A percentile compares a stretch with the other conserved stretches of the same genome.
phyloP scores from a whole-genome alignment of 148 eudicot genomes.

The Diospyros lotus region DNA sequence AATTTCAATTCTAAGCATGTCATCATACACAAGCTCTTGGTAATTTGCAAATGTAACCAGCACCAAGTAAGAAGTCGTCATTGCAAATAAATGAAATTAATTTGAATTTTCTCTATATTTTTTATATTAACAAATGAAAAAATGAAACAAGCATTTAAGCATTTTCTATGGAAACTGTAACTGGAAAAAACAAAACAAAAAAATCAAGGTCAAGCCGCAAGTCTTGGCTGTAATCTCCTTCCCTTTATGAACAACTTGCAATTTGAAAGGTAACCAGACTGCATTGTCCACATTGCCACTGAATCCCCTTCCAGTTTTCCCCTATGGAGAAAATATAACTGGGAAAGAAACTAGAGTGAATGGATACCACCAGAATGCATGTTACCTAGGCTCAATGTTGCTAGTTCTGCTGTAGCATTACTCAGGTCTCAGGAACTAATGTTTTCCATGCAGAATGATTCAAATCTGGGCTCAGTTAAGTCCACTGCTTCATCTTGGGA shows the following conservation, averaged over 20 bases:
- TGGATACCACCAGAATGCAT: background rate
- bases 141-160: background rate
- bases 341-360: background rate
- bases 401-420: constrained; percentile 17
- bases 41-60: background rate
- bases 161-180: background rate
- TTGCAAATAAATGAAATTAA: background rate
- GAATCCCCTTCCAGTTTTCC: background rate
- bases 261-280: background rate
- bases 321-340: background rate
- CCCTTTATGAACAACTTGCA: background rate
- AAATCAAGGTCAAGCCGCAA: background rate
- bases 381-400: constrained; percentile 11
- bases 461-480: constrained; percentile 66
- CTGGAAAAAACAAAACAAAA: background rate
- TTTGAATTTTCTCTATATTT: background rate
- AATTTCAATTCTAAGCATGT: no score
- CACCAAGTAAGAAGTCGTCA: background rate
- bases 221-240: background rate
- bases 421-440: constrained; percentile 8
- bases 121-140: background rate
- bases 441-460: constrained; percentile 51
- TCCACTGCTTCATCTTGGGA: constrained; percentile 53
- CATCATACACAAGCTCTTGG: background rate
- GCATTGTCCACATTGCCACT: background rate